Percentiles rank a stretch among this genome's conserved stretches.
These are phyloP conservation scores for Yamadazyma membranifaciens DNA, from an alignment of 1,139 yeast genomes.

Conservation along the genomic window DNA sequence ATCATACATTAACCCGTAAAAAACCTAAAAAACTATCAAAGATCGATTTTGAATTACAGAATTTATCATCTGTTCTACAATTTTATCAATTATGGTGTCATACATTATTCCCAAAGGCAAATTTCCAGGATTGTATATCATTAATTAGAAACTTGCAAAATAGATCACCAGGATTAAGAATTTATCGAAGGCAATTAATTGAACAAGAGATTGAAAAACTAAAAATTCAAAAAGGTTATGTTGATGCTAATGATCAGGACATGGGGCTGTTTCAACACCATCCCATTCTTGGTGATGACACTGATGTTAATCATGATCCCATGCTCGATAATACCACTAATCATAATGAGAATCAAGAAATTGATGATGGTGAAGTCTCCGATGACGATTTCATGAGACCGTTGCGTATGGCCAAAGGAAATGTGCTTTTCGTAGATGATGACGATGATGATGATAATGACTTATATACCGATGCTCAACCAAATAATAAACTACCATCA, in stretches of 20 bases:
- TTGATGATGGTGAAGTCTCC: conserved; percentile 1
- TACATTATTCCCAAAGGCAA: conserved; percentile 73
- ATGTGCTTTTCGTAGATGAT: conserved; percentile 10
- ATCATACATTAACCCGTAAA: conserved; percentile 25
- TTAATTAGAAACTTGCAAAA: conserved; percentile 33
- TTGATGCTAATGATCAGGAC: conserved; percentile 2
- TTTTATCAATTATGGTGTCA: conserved; percentile 88
- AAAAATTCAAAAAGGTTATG: conserved; percentile 30
- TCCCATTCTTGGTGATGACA: background rate
- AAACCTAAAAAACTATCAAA: conserved; percentile 28
- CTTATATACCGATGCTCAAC: conserved; percentile 14
- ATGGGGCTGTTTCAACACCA: conserved; percentile 2
- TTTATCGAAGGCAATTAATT: conserved; percentile 37
- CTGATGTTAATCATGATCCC: conserved; percentile 3
- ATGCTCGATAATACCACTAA: conserved; percentile 22
- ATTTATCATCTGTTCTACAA: conserved; percentile 48
- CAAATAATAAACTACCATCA: background rate
- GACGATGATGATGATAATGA: conserved; percentile 14
- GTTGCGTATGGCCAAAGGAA: conserved; percentile 1
- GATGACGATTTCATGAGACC: conserved; percentile 6
- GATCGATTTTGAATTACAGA: conserved; percentile 41
- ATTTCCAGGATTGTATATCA: conserved; percentile 58
- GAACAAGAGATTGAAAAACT: conserved; percentile 34
- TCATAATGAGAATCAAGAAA: conserved; percentile 20
- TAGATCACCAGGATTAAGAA: conserved; percentile 31